These are phyloP conservation scores for Cyberlindnera euphorbiiphila DNA, from an alignment of 805 yeast genomes.

Conservation along the genomic window DNA sequence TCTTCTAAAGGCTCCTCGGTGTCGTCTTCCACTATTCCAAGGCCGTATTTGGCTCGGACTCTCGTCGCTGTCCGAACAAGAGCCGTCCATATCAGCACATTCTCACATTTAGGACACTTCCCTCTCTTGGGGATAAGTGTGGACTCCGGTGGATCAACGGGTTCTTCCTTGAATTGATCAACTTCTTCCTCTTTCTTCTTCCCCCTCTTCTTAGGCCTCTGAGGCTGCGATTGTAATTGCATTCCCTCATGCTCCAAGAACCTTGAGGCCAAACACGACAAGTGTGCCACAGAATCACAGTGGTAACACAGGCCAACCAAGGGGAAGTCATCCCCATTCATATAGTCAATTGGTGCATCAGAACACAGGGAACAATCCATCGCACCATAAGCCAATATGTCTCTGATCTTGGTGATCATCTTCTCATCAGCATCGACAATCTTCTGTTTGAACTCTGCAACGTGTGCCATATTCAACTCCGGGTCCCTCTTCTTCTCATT, in stretches of 20 bases:
- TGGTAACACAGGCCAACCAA: conserved; percentile 34
- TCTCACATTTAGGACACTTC: conserved; percentile 9
- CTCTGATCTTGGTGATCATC: conserved; percentile 17
- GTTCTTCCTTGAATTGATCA: too few relatives aligned
- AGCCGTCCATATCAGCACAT: conserved; percentile 5
- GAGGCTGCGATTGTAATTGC: background rate
- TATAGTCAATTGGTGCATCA: conserved; percentile 32
- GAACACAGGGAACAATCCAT: conserved; percentile 33
- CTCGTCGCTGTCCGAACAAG: conserved; percentile 9
- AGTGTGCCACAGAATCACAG: conserved; percentile 36
- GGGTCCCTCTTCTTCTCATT: conserved; percentile 9
- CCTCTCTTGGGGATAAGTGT: conserved; percentile 13
- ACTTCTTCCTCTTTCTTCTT: background rate
- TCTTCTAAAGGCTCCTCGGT: too few relatives aligned
- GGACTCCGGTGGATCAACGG: background rate
- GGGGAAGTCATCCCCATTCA: conserved; percentile 31
- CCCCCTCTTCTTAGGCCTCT: background rate
- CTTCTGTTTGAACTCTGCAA: conserved; percentile 26
- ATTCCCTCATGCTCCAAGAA: conserved; percentile 10
- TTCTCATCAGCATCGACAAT: conserved; percentile 14
- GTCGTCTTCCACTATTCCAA: conserved; percentile 2
- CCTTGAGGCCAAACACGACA: conserved; percentile 35
- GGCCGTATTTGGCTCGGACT: conserved; percentile 5
- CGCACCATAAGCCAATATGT: conserved; percentile 23
- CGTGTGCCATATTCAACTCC: conserved; percentile 25